Conservation (phyloP, 768 basidiomycete genomes). For the Mycena rosella region DNA sequence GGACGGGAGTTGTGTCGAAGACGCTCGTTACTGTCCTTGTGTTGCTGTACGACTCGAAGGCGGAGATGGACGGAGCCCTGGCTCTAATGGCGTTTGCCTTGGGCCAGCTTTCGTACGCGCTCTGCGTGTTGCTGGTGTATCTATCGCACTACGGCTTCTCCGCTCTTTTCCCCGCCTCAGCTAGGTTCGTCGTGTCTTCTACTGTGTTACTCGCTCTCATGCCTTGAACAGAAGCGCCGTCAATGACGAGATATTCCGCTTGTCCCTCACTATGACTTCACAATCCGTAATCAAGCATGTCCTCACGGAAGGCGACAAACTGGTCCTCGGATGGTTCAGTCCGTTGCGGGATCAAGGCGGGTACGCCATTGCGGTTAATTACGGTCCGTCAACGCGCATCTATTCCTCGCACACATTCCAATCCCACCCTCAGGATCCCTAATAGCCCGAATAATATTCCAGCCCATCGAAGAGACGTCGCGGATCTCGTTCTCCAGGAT, state of each 20-base stretch:
- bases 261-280: constrained; percentile 87
- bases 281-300: constrained; percentile 96
- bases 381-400: constrained; percentile 70
- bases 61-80: constrained; percentile 51
- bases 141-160: constrained; percentile 53
- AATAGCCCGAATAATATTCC: constrained; percentile 92
- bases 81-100: constrained; percentile 87
- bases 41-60: constrained; percentile 63
- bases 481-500: constrained; percentile 89
- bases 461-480: constrained; percentile 94
- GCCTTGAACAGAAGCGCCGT: constrained; percentile 44
- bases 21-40: constrained; percentile 78
- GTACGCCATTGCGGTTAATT: constrained; percentile 96
- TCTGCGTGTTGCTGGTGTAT: constrained; percentile 70
- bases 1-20: constrained; percentile 80
- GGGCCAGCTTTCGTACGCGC: constrained; percentile 85
- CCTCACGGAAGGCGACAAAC: constrained; percentile 94
- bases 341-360: constrained; percentile 91
- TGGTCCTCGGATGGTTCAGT: constrained; percentile 88
- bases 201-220: not conserved
- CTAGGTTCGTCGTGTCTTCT: constrained; percentile 30
- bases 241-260: constrained; percentile 60
- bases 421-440: constrained; percentile 76
- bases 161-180: constrained; percentile 48
- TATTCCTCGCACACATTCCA: constrained; percentile 1